Base-by-base conservation (phyloP, 2,329 filamentous ascomycete species). In the Alternaria longipes region DNA sequence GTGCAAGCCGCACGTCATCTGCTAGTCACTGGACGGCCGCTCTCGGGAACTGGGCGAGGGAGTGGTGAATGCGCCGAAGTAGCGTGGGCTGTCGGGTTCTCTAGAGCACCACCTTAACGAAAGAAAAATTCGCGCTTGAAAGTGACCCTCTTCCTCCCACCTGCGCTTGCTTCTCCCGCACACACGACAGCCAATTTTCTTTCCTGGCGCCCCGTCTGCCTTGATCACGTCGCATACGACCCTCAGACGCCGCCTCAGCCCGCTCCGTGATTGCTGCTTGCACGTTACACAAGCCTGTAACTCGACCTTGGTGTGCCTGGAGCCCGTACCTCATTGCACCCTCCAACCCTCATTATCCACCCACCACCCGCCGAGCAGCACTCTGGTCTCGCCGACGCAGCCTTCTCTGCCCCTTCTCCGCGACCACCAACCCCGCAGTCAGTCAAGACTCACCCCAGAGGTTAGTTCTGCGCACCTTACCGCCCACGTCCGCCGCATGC, bases 111-210 rank as follows among this genome's bases (percentile, higher is more conserved):
- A 63, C 55, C 59, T 56, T 59, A 52, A 62, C 44, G 54, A 57
- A 58, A 56, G 52, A 65, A 69, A 69, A 66, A 63, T 67, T 66
- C 58, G 64, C 62, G 61, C 63, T 65, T 64, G 57, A 65, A 20
- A 66, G 58, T 65, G 60, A 68, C 65, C 56, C 64, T 60, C 63
- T 65, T 65, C 63, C 64, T 66, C 67, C 66, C 64, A 66, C 66
- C 68, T 68, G 61, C 68, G 64, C 72, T 69, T 69, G 64, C 65
- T 60, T 64, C 62, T 50, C 65, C 67, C 70, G 64, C 69, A 74
- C 74, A 75, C 74, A 75, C 72, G 72, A 74, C 68, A 59, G 62
- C 62, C 70, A 75, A 75, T 74, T 69, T 73, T 76, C 66, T 65
- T 70, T 54, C 51, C 60, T 65, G 69, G 69, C 66, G 63, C 64